Base-by-base conservation (phyloP, 345 rosid genomes). In the Arabidopsis thaliana region DNA sequence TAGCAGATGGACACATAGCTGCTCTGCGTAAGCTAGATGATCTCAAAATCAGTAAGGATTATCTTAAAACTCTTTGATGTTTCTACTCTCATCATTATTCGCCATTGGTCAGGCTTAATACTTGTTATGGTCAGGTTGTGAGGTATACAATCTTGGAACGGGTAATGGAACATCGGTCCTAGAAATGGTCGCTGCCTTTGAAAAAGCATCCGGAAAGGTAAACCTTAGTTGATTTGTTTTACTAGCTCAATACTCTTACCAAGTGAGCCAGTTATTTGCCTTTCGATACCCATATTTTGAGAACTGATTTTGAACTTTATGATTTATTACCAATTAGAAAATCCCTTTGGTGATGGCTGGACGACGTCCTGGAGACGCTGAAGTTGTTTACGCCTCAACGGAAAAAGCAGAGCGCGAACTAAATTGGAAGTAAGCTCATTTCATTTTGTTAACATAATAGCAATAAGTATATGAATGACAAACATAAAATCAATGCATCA, bases 91-190 rank as follows among this genome's bases (percentile, higher is more conserved):
- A 4, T 20, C 13, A 30, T 58, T 46, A 20, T 59, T 75, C 40
- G 1, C 23, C 24, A 41, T 20, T 53, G 63, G 34, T 37, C 20
- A 52, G n/a, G 2, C 78, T 55, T 4, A 45, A 12, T 4, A 34
- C 2, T 11, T 48, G 56, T 45, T 44, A 36, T 36, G 28, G 14
- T 33, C 83, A 91, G 99, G 91, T 60, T 95, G 96, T 66, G 91
- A 90, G 86, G 97, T 92, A n/a, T 95, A 90, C 85, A 95, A 95
- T 82, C 80, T 95, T 75, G 99, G 99, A 80, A 95, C 97, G 1
- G 98, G 99, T 4, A 90, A 89, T 76, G 99, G 99, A 75, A 89
- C 98, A 77, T 95, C 99, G 0, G 99, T 95, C 25, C 66, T 92
- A 62, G 96, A 95, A 82, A 95, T 95, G 98, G 99, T 95, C n/a